A percentile compares a stretch with the other conserved stretches of the same genome.
Evolutionary conservation across 2,329 filamentous ascomycete genomes (phyloP).

Genomic region (Nemania sp.): DNA sequence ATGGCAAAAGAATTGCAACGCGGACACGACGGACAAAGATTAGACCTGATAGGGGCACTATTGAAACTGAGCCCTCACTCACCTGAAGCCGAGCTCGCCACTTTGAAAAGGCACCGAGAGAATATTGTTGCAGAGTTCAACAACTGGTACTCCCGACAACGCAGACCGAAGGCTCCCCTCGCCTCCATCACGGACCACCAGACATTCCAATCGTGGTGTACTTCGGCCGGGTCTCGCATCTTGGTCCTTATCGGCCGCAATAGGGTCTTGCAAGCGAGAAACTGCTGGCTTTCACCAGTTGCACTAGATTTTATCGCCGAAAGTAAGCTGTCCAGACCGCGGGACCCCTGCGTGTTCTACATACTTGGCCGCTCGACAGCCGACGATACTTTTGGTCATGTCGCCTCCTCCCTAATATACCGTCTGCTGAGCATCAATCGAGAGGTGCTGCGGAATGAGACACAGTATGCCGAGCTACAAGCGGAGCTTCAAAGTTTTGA

Average conservation of each 20-base stretch:
- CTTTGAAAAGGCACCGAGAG: not conserved
- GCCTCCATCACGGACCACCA: not conserved
- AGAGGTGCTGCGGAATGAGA: not conserved
- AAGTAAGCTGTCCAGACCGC: not conserved
- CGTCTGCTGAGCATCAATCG: not conserved
- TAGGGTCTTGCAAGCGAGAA: not conserved
- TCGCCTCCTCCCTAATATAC: not conserved
- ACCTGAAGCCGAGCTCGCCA: not conserved
- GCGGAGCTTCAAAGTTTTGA: slow-evolving; percentile 1
- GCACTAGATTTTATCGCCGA: not conserved
- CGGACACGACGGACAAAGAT: not conserved
- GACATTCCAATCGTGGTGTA: slow-evolving; percentile 1
- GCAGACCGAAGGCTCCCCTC: not conserved
- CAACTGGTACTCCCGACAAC: not conserved
- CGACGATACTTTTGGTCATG: not conserved
- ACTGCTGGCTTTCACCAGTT: slow-evolving; percentile 8
- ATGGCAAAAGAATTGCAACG: not conserved
- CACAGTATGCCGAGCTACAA: not conserved
- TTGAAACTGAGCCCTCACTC: not conserved
- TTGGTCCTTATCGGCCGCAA: not conserved
- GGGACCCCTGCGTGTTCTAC: not conserved
- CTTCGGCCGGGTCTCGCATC: not conserved
- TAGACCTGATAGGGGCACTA: not conserved
- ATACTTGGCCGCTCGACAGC: not conserved
- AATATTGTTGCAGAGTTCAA: slow-evolving; percentile 2